A percentile compares a stretch with the other conserved stretches of the same genome.
These are phyloP conservation scores for Colletotrichum salicis DNA, from an alignment of 2,329 filamentous ascomycete genomes.

Conservation along the genomic window DNA sequence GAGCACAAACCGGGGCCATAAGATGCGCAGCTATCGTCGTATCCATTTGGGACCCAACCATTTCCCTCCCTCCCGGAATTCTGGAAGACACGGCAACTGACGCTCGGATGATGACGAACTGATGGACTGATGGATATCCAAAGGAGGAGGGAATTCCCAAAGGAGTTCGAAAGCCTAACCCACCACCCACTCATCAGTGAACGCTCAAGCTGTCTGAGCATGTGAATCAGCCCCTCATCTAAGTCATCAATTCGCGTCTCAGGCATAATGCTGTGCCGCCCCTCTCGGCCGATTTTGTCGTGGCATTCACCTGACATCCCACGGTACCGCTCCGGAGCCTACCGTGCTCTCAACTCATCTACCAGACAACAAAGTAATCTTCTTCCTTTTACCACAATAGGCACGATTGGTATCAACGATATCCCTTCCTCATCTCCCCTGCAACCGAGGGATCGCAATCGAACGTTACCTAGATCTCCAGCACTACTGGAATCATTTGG, in stretches of 20 bases:
- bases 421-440: not conserved
- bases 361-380: not conserved
- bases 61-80: not conserved
- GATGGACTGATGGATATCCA: not conserved
- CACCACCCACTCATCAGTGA: not conserved
- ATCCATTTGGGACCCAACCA: slow-evolving; percentile 9
- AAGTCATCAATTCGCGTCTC: slow-evolving; percentile 15
- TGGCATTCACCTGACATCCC: slow-evolving; percentile 21
- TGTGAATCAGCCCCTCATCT: slow-evolving; percentile 19
- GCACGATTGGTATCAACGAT: not conserved
- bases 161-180: not conserved
- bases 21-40: slow-evolving; percentile 24
- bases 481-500: not conserved
- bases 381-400: slow-evolving; percentile 4
- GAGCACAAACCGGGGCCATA: slow-evolving; percentile 10
- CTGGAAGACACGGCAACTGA: slow-evolving; percentile 18
- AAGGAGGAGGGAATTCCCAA: not conserved
- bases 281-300: slow-evolving; percentile 27
- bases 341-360: slow-evolving; percentile 6
- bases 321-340: not conserved
- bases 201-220: slow-evolving; percentile 5
- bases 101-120: slow-evolving; percentile 12
- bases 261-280: slow-evolving; percentile 17
- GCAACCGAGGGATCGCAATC: slow-evolving; percentile 14
- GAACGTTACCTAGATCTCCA: not conserved